Evolutionary conservation across 1,284 basidiomycete genomes (phyloP).

Genomic region (Ustanciosporium gigantosporum): DNA sequence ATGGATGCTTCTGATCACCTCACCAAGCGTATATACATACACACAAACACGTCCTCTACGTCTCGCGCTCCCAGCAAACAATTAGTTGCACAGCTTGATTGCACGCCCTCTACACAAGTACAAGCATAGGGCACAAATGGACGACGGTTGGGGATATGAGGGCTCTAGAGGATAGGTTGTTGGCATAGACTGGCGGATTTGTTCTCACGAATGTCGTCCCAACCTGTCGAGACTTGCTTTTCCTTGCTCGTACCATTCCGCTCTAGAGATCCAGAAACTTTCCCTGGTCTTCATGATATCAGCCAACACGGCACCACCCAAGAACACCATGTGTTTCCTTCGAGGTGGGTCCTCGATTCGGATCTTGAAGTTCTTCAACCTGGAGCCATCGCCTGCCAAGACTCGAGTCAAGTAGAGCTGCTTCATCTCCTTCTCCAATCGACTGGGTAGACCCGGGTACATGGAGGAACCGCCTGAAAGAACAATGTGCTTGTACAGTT

Average conservation of each 20-base stretch:
- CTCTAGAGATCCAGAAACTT: conserved; percentile 74
- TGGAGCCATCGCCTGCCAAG: conserved; percentile 77
- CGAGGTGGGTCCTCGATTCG: conserved; percentile 96
- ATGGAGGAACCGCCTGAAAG: conserved; percentile 90
- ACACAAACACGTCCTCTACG: too few relatives aligned
- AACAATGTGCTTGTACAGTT: conserved; percentile 97
- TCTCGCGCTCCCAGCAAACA: too few relatives aligned
- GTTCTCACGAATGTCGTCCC: conserved; percentile 50
- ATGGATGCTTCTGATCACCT: too few relatives aligned
- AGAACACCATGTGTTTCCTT: conserved; percentile 98
- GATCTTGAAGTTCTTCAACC: conserved; percentile 99
- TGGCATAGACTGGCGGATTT: too few relatives aligned
- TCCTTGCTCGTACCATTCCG: conserved; percentile 61
- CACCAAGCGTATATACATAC: too few relatives aligned
- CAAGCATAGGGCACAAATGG: too few relatives aligned
- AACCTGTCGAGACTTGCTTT: conserved; percentile 53
- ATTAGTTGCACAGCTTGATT: too few relatives aligned
- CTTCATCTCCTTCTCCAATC: conserved; percentile 99
- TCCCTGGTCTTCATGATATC: conserved; percentile 97
- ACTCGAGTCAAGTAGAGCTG: conserved; percentile 92
- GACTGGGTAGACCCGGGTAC: conserved; percentile 95
- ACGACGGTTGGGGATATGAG: too few relatives aligned
- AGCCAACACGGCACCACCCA: conserved; percentile 79
- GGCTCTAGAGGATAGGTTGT: too few relatives aligned
- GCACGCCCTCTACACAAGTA: too few relatives aligned